Conservation (phyloP, 1,139 yeast species). For the Scheffersomyces segobiensis region DNA sequence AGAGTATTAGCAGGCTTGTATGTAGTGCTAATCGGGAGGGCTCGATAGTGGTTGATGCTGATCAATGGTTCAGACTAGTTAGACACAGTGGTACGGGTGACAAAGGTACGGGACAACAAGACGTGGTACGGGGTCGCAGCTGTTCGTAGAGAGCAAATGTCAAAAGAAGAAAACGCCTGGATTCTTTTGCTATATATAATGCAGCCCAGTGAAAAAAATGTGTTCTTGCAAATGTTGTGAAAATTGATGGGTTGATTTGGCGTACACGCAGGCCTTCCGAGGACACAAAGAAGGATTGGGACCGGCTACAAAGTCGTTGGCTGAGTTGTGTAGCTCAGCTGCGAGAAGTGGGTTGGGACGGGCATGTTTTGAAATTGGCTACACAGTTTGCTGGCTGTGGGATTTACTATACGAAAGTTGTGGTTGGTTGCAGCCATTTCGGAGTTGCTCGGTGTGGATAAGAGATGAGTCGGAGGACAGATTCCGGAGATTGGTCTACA, state of each 20-base stretch:
- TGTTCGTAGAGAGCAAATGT: neutral
- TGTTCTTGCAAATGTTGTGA: constrained; percentile 1
- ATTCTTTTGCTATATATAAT: neutral
- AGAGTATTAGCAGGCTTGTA: neutral
- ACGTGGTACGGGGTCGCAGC: neutral
- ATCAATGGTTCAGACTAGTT: neutral
- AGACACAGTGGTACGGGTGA: neutral
- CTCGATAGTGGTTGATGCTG: neutral
- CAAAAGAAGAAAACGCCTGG: neutral
- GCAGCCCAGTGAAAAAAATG: neutral
- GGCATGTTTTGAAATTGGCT: neutral
- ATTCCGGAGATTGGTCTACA: too few relatives aligned
- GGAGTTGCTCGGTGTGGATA: neutral
- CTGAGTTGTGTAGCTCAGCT: neutral
- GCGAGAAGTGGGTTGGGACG: neutral
- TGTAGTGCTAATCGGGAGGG: neutral
- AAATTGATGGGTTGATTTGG: neutral
- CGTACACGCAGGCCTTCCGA: neutral
- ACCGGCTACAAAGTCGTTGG: neutral
- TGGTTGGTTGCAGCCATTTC: neutral
- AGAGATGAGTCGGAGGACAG: too few relatives aligned
- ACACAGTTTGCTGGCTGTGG: neutral
- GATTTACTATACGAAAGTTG: neutral
- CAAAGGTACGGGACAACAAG: neutral
- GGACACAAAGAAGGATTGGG: neutral